Evolutionary conservation across 768 basidiomycete genomes (phyloP).

Genomic region (Tubosaeta sp.): DNA sequence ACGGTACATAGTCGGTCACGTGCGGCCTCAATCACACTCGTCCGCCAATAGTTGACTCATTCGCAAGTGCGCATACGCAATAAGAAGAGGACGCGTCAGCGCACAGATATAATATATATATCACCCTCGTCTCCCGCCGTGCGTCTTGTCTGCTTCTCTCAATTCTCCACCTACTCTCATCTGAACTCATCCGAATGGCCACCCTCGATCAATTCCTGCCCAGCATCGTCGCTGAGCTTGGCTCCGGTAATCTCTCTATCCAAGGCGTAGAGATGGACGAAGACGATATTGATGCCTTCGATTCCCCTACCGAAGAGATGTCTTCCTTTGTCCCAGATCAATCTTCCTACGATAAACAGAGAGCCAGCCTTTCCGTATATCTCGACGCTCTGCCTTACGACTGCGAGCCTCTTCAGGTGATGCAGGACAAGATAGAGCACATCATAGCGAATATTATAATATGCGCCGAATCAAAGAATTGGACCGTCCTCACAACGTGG

Average conservation of each 20-base stretch:
- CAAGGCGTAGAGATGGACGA: slow-evolving; percentile 48
- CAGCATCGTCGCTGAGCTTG: slow-evolving; percentile 25
- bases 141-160: slow-evolving; percentile 23
- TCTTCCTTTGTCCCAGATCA: slow-evolving; percentile 21
- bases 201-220: slow-evolving; percentile 16
- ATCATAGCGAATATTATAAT: slow-evolving; percentile 67
- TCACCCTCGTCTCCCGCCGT: slow-evolving; percentile 10
- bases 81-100: slow-evolving; percentile 29
- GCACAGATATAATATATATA: slow-evolving; percentile 8
- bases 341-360: slow-evolving; percentile 53
- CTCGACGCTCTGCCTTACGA: slow-evolving; percentile 67
- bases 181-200: slow-evolving; percentile 18
- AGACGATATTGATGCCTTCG: slow-evolving; percentile 46
- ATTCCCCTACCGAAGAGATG: slow-evolving; percentile 36
- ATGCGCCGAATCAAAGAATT: slow-evolving; percentile 72
- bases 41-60: not conserved
- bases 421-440: slow-evolving; percentile 63
- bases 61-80: slow-evolving; percentile 10
- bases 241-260: slow-evolving; percentile 20
- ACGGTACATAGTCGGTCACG: slow-evolving; percentile 16
- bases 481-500: slow-evolving; percentile 72
- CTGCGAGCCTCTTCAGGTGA: slow-evolving; percentile 66
- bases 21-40: not conserved
- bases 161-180: slow-evolving; percentile 15
- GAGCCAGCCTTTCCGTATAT: slow-evolving; percentile 58